Evolutionary conservation across 2,329 filamentous ascomycete genomes (phyloP), one percentile per base, ranked within the genome.

Genomic region (Phaeosphaeria sp.): DNA sequence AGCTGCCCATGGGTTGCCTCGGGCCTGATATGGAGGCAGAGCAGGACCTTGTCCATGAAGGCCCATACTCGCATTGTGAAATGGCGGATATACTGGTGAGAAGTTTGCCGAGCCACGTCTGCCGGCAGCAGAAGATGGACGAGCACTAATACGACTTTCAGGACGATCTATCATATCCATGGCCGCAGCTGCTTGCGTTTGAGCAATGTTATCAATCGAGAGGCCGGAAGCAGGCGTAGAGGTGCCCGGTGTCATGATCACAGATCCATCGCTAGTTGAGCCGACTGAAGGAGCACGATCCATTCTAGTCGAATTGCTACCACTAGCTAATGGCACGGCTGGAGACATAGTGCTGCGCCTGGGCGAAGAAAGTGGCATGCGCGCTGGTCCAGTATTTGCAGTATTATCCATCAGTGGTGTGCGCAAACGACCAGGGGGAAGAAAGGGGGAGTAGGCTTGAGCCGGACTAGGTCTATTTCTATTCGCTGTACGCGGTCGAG

Each of bases 401-500:
- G 67, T 66, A 53, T 69, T 69, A 48, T 75, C 69, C 66, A 72
- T 75, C 27, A 71, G 59, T 2, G 76, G 73, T 23, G 72, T 77
- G 17, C 76, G 71, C 36, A 76, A 56, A 52, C 76, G 68, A 10
- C 72, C 54, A 44, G 73, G 74, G 41, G 74, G 67, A 41, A 70
- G 59, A 52, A 77, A 74, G 3, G 74, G 76, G 7, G 76, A 77
- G 50, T 72, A 76, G 15, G 68, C 64, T 50, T 71, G 69, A 47
- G 73, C 72, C 27, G 75, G 73, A 51, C 73, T 76, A 46, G 71
- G 70, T 41, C 77, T 67, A 55, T 78, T 78, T 27, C 77, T 60
- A 50, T 78, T 79, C 27, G 74, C 66, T 9, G 77, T 79, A 23
- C 76, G 65, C 43, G 77, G 76, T 25, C 77, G 74, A 49, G 72